phyloP scores from a whole-genome alignment of 768 basidiomycete species.

The Agrocybe praecox region DNA sequence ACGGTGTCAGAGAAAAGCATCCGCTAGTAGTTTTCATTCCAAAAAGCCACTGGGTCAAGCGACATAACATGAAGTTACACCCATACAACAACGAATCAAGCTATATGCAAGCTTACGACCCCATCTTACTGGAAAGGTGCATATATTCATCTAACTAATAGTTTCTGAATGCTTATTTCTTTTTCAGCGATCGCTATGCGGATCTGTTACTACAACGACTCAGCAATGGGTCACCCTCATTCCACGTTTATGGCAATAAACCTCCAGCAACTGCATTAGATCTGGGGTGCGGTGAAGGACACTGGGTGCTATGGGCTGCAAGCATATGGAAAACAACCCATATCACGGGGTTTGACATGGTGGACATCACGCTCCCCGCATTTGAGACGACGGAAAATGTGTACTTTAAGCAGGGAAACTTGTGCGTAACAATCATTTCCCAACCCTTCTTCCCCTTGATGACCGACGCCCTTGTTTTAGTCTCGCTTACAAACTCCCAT shows the following conservation, averaged over 20 bases:
- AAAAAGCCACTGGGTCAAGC: constrained; percentile 41
- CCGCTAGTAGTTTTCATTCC: constrained; percentile 22
- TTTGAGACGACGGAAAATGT: constrained; percentile 43
- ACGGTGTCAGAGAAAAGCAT: constrained; percentile 1
- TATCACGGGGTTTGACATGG: constrained; percentile 69
- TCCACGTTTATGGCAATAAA: constrained; percentile 51
- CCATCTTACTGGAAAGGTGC: constrained; percentile 59
- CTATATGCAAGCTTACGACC: constrained; percentile 71
- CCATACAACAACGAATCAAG: constrained; percentile 51
- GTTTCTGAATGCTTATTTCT: constrained; percentile 8
- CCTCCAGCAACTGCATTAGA: constrained; percentile 64
- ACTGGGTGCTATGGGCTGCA: constrained; percentile 69
- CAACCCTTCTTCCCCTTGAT: background rate
- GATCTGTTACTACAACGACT: constrained; percentile 59
- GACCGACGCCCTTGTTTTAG: constrained; percentile 32
- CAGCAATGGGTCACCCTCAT: constrained; percentile 58
- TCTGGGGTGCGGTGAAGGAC: constrained; percentile 73
- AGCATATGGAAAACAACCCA: constrained; percentile 59
- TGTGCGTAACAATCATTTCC: constrained; percentile 46
- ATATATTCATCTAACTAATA: constrained; percentile 21
- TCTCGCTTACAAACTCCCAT: constrained; percentile 60
- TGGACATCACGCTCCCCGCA: constrained; percentile 45
- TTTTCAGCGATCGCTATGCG: constrained; percentile 60
- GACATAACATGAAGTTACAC: constrained; percentile 53
- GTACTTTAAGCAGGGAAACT: constrained; percentile 62